A percentile compares a stretch with the other conserved stretches of the same genome.
phyloP scores from a whole-genome alignment of 2,329 filamentous ascomycete genomes.

The Phyllosticta citriasiana region DNA sequence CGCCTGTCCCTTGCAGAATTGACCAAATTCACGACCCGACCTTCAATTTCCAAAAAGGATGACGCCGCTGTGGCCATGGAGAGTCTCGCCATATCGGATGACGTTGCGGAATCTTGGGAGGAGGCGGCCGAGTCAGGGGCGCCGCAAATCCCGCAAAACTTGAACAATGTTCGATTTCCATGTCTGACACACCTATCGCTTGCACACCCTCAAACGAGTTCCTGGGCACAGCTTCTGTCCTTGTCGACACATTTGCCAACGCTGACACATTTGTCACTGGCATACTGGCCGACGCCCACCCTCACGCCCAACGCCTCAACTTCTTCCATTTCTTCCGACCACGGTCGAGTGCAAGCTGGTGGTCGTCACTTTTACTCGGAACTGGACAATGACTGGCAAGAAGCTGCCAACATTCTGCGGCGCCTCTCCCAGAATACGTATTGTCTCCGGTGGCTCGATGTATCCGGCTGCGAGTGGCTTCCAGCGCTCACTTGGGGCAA shows the following conservation, averaged over 20 bases:
- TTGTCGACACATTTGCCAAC: slow-evolving; percentile 45
- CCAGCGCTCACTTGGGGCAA: slow-evolving; percentile 38
- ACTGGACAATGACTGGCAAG: slow-evolving; percentile 45
- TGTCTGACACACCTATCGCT: slow-evolving; percentile 50
- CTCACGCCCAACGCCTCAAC: slow-evolving; percentile 44
- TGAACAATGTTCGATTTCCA: slow-evolving; percentile 31
- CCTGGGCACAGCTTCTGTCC: slow-evolving; percentile 46
- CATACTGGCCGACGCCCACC: slow-evolving; percentile 51
- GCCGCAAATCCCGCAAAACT: slow-evolving; percentile 6
- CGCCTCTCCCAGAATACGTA: slow-evolving; percentile 46
- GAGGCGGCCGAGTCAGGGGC: slow-evolving; percentile 15
- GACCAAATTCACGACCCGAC: slow-evolving; percentile 30
- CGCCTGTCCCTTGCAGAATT: slow-evolving; percentile 41
- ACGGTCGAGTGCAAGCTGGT: slow-evolving; percentile 37
- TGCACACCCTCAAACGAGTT: slow-evolving; percentile 40
- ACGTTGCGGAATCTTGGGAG: slow-evolving; percentile 39
- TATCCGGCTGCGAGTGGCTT: slow-evolving; percentile 52
- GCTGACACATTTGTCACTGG: slow-evolving; percentile 52
- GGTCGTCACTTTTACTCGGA: slow-evolving; percentile 44
- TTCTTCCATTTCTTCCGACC: slow-evolving; percentile 32
- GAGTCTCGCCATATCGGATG: slow-evolving; percentile 11
- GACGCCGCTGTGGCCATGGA: slow-evolving; percentile 13
- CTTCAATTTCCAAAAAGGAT: not conserved
- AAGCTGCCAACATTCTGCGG: slow-evolving; percentile 46
- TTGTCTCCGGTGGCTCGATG: slow-evolving; percentile 51